Percentiles rank a stretch among this genome's conserved stretches.
Evolutionary conservation across 225 moss, liverwort and hornwort genomes (phyloP).

Genomic region (Straminergon stramineum): DNA sequence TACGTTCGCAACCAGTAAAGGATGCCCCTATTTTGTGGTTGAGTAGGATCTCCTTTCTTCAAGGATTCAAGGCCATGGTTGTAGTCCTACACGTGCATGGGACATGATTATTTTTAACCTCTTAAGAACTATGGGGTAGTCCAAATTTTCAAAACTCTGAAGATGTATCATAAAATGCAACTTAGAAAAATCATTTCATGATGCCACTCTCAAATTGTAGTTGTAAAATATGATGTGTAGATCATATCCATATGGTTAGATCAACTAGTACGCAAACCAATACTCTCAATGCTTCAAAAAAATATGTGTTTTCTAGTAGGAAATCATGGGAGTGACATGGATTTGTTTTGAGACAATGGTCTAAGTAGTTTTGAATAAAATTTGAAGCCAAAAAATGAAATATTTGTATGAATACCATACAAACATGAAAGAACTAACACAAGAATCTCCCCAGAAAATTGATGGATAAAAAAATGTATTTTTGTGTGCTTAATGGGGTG

Average conservation of each 20-base stretch:
- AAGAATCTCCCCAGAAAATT: neutral
- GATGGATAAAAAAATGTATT: neutral
- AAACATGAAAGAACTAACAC: neutral
- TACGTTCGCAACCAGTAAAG: accelerated
- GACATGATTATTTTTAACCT: neutral
- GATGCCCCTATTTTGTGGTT: neutral
- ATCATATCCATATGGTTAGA: neutral
- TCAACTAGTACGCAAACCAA: accelerated
- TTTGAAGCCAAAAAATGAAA: too few species aligned
- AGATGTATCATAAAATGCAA: neutral
- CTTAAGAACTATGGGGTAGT: neutral
- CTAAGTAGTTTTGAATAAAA: neutral
- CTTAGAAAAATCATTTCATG: neutral
- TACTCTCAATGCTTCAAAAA: neutral
- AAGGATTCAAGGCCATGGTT: accelerated
- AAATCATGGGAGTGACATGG: too few species aligned
- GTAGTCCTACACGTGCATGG: accelerated
- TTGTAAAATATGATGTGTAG: neutral
- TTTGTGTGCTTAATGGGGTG: neutral
- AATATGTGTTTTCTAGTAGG: too few species aligned
- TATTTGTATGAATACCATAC: neutral
- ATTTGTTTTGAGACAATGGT: too few species aligned
- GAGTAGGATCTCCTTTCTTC: neutral
- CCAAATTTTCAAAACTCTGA: neutral
- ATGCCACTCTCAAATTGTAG: neutral